A percentile compares a stretch with the other conserved stretches of the same genome.
These are phyloP conservation scores for Nakazawaea peltata DNA, from an alignment of 805 yeast genomes.

Conservation along the genomic window DNA sequence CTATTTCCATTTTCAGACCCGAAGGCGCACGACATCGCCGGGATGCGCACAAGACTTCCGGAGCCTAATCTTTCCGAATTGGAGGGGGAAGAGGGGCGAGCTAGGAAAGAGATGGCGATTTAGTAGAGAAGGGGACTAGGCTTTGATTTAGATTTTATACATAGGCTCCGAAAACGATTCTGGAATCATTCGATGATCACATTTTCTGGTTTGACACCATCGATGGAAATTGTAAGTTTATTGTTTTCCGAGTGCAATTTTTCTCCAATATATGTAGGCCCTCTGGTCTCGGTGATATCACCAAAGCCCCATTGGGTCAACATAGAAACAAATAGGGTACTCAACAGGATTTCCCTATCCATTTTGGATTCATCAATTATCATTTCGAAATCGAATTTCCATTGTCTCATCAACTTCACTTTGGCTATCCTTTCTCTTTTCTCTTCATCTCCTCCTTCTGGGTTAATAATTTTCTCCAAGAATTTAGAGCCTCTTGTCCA, in stretches of 20 bases:
- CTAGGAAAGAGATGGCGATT: no score
- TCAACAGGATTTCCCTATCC: conserved; percentile 44
- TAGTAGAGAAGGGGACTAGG: no score
- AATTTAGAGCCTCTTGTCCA: conserved; percentile 48
- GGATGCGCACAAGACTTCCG: no score
- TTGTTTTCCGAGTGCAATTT: no score
- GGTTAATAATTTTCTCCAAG: conserved; percentile 45
- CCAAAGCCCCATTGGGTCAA: conserved; percentile 62
- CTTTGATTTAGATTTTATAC: no score
- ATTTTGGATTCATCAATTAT: conserved; percentile 38
- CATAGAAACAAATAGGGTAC: conserved; percentile 57
- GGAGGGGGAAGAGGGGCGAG: no score
- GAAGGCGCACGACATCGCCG: no score
- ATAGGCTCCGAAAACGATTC: no score
- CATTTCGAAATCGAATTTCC: conserved; percentile 53
- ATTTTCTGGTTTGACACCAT: neutral
- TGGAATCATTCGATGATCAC: neutral
- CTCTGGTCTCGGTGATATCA: conserved; percentile 42
- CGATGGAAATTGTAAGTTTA: conserved; percentile 9
- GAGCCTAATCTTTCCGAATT: no score
- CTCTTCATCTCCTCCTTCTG: conserved; percentile 51
- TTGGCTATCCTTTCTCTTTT: conserved; percentile 43
- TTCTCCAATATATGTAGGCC: conserved; percentile 37
- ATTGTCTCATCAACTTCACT: conserved; percentile 48
- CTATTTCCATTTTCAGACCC: no score